These are phyloP conservation scores for Lasiodiplodia theobromae DNA, from an alignment of 2,329 filamentous ascomycete genomes.

Conservation along the genomic window DNA sequence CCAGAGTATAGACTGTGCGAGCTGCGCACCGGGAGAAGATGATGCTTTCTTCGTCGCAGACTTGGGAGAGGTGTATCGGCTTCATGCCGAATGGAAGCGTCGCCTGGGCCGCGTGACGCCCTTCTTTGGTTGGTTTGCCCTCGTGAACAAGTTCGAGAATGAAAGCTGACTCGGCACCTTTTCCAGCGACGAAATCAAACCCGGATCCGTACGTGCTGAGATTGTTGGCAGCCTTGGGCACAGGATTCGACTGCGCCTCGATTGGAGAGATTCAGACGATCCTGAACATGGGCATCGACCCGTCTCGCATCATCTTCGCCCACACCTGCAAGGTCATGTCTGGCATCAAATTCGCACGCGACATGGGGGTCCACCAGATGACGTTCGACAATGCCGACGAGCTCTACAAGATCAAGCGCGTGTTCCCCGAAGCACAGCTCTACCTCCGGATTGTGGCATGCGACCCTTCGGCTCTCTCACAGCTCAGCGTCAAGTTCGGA, in stretches of 20 bases:
- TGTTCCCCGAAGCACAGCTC: slow-evolving; percentile 83
- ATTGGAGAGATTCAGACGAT: slow-evolving; percentile 93
- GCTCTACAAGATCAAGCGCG: slow-evolving; percentile 89
- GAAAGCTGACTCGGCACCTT: neutral
- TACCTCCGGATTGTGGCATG: slow-evolving; percentile 91
- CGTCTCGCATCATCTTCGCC: slow-evolving; percentile 90
- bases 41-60: slow-evolving; percentile 96
- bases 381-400: slow-evolving; percentile 96
- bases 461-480: slow-evolving; percentile 87
- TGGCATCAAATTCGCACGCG: slow-evolving; percentile 84
- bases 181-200: slow-evolving; percentile 92
- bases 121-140: slow-evolving; percentile 74
- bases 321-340: slow-evolving; percentile 98
- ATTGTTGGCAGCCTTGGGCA: slow-evolving; percentile 82
- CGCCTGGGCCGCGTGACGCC: slow-evolving; percentile 87
- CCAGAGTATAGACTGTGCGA: slow-evolving; percentile 78
- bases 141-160: slow-evolving; percentile 37
- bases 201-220: slow-evolving; percentile 83
- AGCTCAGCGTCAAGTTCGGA: slow-evolving; percentile 92
- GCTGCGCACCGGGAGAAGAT: slow-evolving; percentile 85
- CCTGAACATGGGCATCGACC: slow-evolving; percentile 76
- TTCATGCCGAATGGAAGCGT: slow-evolving; percentile 93
- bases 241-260: slow-evolving; percentile 94
- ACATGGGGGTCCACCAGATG: slow-evolving; percentile 87
- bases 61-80: slow-evolving; percentile 92